Base-by-base conservation (phyloP, 805 yeast genomes). In the Candida methanosorbosa region DNA sequence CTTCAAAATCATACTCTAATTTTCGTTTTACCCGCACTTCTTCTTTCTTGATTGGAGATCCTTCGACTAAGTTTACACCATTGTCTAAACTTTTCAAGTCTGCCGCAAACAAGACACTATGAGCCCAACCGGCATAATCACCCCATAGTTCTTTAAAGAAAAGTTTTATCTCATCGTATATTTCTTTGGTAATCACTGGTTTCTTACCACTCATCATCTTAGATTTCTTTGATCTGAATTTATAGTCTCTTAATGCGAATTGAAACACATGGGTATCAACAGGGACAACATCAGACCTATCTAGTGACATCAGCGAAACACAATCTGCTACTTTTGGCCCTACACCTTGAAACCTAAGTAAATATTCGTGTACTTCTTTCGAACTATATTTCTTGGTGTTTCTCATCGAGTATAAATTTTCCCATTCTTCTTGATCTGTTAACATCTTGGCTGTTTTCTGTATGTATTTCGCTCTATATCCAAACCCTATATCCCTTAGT, bases 291-390 rank as follows among this genome's bases (percentile, higher is more conserved):
- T 80, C 85, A 48, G 82, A 85, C 53, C 83, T 80, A 47, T 82
- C 90, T 40, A 90, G 64, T 2, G 92, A 78, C 97, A 92, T 90
- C 30, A 92, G 63, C 43, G 94, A 79, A 13, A 92, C 92, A 55
- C 98, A 92, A 48, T 92, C 98, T 0, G 98, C 97, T 2, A 92
- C 97, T 59, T 92, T 92, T 1, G 97, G 97, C 0, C 98, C 98
- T 0, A 92, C 96, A 1, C 98, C 98, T 3, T 72, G 65, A 45
- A 82, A 80, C 40, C 71, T 66, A 42, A 81, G 63, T 28, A 92
- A 59, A 32, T 68, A 75, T 6, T 66, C 63, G 40, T 77, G 81
- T 24, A 79, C 78, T 5, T 64, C 69, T 30, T 47, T 52, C 9
- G 45, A 30, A 16, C 38, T 40, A n/a, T n/a, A n/a, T 14, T 24